These are phyloP conservation scores for Tylopilus vinaceipallidus DNA, from an alignment of 768 basidiomycete species.

Conservation along the genomic window DNA sequence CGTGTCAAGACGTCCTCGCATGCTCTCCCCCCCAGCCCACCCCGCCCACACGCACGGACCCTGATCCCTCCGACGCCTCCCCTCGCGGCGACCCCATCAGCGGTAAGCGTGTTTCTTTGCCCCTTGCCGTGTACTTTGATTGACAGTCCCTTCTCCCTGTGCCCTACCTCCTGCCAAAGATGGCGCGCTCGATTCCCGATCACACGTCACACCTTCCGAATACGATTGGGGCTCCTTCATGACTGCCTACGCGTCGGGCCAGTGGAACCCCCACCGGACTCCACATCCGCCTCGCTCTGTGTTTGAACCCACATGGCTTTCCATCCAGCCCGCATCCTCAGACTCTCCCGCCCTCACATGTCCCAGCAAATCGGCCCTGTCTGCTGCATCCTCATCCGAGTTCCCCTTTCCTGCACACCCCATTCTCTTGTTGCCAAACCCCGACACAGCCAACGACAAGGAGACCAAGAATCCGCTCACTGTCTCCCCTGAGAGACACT, in stretches of 20 bases:
- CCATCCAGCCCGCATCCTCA: slow-evolving; percentile 6
- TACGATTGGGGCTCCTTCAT: slow-evolving; percentile 78
- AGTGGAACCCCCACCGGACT: slow-evolving; percentile 76
- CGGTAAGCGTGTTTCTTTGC: slow-evolving; percentile 18
- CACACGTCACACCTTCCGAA: slow-evolving; percentile 27
- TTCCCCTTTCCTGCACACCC: slow-evolving; percentile 4
- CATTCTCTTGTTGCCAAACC: slow-evolving; percentile 7
- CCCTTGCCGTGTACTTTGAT: slow-evolving; percentile 1
- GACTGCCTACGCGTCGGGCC: slow-evolving; percentile 69
- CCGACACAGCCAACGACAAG: slow-evolving; percentile 17
- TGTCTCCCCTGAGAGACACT: slow-evolving; percentile 26
- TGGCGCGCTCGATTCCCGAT: slow-evolving; percentile 12
- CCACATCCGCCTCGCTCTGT: slow-evolving; percentile 53
- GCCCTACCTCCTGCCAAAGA: slow-evolving; percentile 19
- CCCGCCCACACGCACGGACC: slow-evolving; percentile 5
- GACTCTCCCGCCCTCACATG: slow-evolving; percentile 6
- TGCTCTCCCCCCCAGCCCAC: slow-evolving; percentile 3
- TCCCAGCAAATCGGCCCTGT: slow-evolving; percentile 9
- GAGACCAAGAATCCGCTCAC: slow-evolving; percentile 18
- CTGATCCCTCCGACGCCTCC: slow-evolving; percentile 10
- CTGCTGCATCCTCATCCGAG: slow-evolving; percentile 11
- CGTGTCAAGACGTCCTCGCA: slow-evolving; percentile 12
- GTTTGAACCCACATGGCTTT: slow-evolving; percentile 21
- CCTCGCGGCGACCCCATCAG: slow-evolving; percentile 15
- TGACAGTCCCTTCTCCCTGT: slow-evolving; percentile 15